Evolutionary conservation across 1,139 yeast species (phyloP).

Genomic region (Scheffersomyces illinoinensis): DNA sequence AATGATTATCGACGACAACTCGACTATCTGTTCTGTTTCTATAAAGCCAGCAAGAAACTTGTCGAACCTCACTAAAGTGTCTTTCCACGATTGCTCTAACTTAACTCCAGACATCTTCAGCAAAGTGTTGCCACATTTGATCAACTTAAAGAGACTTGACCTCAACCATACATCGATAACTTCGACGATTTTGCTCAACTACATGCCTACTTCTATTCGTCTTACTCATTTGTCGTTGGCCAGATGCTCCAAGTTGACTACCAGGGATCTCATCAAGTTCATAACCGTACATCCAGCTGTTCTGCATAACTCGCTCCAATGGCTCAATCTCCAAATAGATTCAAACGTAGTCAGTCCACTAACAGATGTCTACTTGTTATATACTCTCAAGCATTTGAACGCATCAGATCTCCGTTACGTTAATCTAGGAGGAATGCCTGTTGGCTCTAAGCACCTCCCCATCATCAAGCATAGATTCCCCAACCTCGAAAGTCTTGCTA

Average conservation of each 20-base stretch:
- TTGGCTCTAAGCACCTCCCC: slow-evolving; percentile 52
- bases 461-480: slow-evolving; percentile 57
- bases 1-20: neutral
- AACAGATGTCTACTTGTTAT: slow-evolving; percentile 58
- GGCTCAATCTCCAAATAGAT: slow-evolving; percentile 80
- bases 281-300: slow-evolving; percentile 75
- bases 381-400: slow-evolving; percentile 53
- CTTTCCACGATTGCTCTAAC: slow-evolving; percentile 88
- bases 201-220: slow-evolving; percentile 53
- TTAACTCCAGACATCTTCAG: slow-evolving; percentile 58
- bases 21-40: slow-evolving; percentile 3
- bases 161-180: slow-evolving; percentile 79
- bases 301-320: slow-evolving; percentile 53
- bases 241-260: slow-evolving; percentile 74
- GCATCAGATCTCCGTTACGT: slow-evolving; percentile 56
- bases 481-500: slow-evolving; percentile 58
- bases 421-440: slow-evolving; percentile 77
- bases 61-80: slow-evolving; percentile 50
- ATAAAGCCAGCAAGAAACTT: neutral
- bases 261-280: slow-evolving; percentile 72
- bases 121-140: slow-evolving; percentile 57
- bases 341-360: slow-evolving; percentile 65
- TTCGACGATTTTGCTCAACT: slow-evolving; percentile 49
- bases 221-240: slow-evolving; percentile 80
- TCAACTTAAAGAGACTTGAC: slow-evolving; percentile 68